Conservation (phyloP, 805 yeast genomes). For the Ogataea methylovora region DNA sequence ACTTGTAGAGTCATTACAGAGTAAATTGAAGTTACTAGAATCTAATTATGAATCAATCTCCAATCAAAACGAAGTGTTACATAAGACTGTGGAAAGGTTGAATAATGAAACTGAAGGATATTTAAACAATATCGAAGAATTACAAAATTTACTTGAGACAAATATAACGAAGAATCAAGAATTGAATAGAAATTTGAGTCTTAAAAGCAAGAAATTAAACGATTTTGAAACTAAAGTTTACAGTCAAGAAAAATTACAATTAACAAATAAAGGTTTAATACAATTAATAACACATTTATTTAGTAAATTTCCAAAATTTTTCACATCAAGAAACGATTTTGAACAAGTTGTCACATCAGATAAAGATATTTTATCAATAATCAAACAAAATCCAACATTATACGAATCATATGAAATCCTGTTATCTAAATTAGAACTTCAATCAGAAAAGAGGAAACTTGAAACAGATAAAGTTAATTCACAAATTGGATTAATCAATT, state of each 20-base stretch:
- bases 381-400: neutral
- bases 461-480: neutral
- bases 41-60: neutral
- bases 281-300: neutral
- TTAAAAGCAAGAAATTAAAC: neutral
- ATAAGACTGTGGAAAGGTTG: neutral
- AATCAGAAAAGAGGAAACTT: neutral
- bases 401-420: neutral
- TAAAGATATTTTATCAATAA: too few relatives aligned
- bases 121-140: neutral
- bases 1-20: conserved; percentile 1
- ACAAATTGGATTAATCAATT: conserved; percentile 9
- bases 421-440: neutral
- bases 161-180: neutral
- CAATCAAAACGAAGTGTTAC: neutral
- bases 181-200: neutral
- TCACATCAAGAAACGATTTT: neutral
- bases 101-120: neutral
- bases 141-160: neutral
- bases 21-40: neutral
- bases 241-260: too few relatives aligned
- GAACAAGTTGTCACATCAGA: too few relatives aligned
- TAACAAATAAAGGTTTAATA: neutral
- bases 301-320: neutral
- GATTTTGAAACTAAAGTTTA: neutral